These are phyloP conservation scores for Skeletonema costatum DNA, from an alignment of 108 stramenopile genomes.

Conservation along the genomic window DNA sequence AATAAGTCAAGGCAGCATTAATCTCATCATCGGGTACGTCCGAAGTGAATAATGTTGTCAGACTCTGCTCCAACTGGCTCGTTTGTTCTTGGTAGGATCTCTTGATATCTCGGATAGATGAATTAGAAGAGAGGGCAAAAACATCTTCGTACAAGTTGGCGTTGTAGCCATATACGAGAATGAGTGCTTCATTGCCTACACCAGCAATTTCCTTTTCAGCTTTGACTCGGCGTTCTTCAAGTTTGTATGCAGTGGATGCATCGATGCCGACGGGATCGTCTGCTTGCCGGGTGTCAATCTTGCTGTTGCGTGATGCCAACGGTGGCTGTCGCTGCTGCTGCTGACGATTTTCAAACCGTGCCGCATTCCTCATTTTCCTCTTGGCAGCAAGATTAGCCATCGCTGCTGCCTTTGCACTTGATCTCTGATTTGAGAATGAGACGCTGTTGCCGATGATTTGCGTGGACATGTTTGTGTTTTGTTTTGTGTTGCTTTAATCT, in stretches of 20 bases:
- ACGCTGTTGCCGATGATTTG: neutral
- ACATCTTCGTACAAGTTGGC: conserved; percentile 32
- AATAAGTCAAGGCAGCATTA: neutral
- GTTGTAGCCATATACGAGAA: conserved; percentile 32
- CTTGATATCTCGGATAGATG: conserved; percentile 14
- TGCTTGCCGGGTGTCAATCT: neutral
- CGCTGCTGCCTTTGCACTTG: neutral
- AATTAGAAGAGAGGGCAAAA: conserved; percentile 1
- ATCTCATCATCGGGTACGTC: conserved; percentile 1
- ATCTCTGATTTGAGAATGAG: neutral
- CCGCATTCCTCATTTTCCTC: neutral
- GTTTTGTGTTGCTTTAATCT: too few relatives aligned
- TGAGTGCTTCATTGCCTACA: conserved; percentile 23
- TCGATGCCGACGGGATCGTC: neutral
- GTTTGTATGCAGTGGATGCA: neutral
- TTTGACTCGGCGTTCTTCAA: neutral
- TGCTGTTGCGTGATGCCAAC: neutral
- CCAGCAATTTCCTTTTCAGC: conserved; percentile 1
- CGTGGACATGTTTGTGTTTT: neutral
- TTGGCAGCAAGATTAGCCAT: neutral
- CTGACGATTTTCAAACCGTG: neutral
- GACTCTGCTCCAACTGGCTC: conserved; percentile 10
- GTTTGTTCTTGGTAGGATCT: conserved; percentile 8
- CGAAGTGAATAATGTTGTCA: neutral
- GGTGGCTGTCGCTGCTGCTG: neutral